Evolutionary conservation across 805 yeast genomes (phyloP), one percentile per base, ranked within the genome.

Genomic region (Ogataea siamensis): DNA sequence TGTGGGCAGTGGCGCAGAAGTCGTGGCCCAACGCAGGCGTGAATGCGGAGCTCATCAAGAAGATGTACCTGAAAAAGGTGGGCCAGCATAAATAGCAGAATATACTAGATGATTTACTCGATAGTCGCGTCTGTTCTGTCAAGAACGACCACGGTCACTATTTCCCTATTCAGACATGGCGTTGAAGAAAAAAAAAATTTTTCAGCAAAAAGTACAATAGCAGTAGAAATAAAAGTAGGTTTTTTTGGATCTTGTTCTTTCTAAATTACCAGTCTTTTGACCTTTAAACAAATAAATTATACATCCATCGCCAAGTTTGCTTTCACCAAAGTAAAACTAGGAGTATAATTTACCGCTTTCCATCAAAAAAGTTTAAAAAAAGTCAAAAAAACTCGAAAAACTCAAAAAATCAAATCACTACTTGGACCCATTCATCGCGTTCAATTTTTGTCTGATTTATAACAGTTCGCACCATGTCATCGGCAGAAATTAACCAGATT

Each of bases 11-110:
- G 33, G 65, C 63, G 3, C 57, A 53, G 32, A 54, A 45, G 36
- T 57, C 58, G 3, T 60, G 65, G 65, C 65, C 65, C 2, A 60
- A 58, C 34, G 53, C 53, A 16, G 61, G 56, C 12, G 63, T 58
- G 5, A 48, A 47, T 12, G 50, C 60, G 6, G 57, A 53, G 26
- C 47, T 55, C 34, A 54, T 60, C 32, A 60, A 51, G 42, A 54
- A 53, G 33, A 58, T 60, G 57, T 60, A 60, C 35, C 49, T 55
- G 25, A 59, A 59, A 37, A 59, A 59, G 46, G 50, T 45, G 15
- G 42, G 42, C 11, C 51, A 47, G 23, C 25, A 32, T 32, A 25
- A 37, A 18, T 39, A 37, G 25, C 20, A 41, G 34, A 13, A 17
- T 20, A 15, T 22, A 22, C 28, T 25, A 22, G 25, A 22, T 11